These are phyloP conservation scores for Butyriboletus loyo DNA, from an alignment of 768 basidiomycete species.

Conservation along the genomic window DNA sequence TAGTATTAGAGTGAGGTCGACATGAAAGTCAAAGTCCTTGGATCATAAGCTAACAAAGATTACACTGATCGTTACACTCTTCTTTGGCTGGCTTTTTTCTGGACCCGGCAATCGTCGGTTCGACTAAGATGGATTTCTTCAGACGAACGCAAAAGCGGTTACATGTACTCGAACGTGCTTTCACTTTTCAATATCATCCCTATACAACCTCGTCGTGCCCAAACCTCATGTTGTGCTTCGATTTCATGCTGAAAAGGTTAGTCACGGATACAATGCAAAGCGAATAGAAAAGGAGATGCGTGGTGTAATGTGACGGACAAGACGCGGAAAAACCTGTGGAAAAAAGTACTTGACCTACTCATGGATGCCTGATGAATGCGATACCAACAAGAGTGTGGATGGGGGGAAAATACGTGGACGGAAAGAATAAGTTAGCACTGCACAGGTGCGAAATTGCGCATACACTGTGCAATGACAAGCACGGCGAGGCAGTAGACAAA, in stretches of 20 bases:
- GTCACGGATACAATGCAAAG: slow-evolving; percentile 18
- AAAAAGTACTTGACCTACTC: slow-evolving; percentile 30
- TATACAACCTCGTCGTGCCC: background rate
- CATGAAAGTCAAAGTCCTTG: slow-evolving; percentile 9
- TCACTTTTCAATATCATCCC: slow-evolving; percentile 1
- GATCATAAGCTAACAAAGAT: background rate
- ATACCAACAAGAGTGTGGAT: slow-evolving; percentile 2
- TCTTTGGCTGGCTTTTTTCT: background rate
- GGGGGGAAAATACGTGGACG: slow-evolving; percentile 7
- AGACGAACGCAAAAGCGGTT: background rate
- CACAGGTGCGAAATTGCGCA: background rate
- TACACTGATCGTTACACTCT: slow-evolving; percentile 1
- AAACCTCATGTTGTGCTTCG: slow-evolving; percentile 1
- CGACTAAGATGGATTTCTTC: background rate
- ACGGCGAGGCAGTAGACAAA: background rate
- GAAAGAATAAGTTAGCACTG: slow-evolving; percentile 30
- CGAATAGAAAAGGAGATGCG: background rate
- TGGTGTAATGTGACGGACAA: background rate
- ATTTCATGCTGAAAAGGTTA: slow-evolving; percentile 31
- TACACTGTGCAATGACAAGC: slow-evolving; percentile 1
- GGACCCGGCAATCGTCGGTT: slow-evolving; percentile 6
- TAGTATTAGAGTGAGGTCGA: slow-evolving; percentile 5
- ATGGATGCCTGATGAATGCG: slow-evolving; percentile 10
- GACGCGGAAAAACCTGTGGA: background rate
- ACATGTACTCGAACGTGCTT: slow-evolving; percentile 12